phyloP scores from a whole-genome alignment of 768 basidiomycete species.

The Lactarius sanguifluus region DNA sequence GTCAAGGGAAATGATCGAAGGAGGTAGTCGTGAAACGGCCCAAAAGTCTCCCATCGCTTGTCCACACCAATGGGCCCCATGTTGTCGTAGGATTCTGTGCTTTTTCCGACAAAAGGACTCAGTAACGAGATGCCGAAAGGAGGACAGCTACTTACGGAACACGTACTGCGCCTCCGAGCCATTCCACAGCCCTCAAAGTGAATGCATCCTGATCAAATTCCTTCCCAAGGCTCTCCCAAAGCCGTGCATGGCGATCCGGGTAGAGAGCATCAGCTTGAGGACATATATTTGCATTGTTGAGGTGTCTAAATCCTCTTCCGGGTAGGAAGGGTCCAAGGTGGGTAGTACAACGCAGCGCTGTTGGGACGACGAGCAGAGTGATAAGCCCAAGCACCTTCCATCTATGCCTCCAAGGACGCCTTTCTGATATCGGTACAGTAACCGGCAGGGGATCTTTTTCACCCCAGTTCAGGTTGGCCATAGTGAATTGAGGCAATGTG shows the following conservation, averaged over 20 bases:
- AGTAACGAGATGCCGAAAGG: not conserved
- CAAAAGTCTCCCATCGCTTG: constrained; percentile 45
- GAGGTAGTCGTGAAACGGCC: constrained; percentile 43
- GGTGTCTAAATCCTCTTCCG: not conserved
- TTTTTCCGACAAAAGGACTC: constrained; percentile 27
- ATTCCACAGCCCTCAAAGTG: constrained; percentile 37
- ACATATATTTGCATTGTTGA: not conserved
- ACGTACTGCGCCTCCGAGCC: constrained; percentile 42
- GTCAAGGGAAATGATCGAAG: constrained; percentile 58
- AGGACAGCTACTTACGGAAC: constrained; percentile 37
- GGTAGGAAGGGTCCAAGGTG: not conserved
- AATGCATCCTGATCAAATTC: constrained; percentile 39
- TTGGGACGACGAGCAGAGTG: not conserved
- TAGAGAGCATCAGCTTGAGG: constrained; percentile 35
- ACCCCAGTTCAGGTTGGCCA: no score
- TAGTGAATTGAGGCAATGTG: not conserved
- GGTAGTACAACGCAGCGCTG: not conserved
- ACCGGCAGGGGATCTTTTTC: not conserved
- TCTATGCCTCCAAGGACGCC: not conserved
- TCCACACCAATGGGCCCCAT: constrained; percentile 51
- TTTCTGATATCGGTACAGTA: not conserved
- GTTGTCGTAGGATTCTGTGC: constrained; percentile 52
- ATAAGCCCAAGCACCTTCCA: not conserved
- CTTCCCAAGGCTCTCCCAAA: constrained; percentile 37
- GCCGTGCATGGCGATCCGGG: constrained; percentile 34